Evolutionary conservation across 768 basidiomycete genomes (phyloP).

Genomic region (Psilocybe azurescens): DNA sequence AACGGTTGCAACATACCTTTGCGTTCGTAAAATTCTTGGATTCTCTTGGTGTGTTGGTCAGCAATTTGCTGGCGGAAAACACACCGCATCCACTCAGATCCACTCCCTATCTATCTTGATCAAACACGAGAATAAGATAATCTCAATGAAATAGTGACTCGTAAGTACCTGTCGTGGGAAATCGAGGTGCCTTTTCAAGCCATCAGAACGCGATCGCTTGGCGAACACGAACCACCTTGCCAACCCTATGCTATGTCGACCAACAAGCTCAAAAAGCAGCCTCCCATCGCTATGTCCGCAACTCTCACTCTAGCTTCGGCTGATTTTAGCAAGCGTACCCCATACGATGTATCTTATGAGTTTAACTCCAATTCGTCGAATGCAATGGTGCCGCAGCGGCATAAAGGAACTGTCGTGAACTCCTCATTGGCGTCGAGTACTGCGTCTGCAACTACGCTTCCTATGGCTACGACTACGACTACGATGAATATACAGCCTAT

Average conservation of each 20-base stretch:
- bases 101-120: no score
- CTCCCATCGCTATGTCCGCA: constrained; percentile 9
- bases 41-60: no score
- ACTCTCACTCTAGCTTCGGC: constrained; percentile 15
- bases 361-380: background rate
- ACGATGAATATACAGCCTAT: constrained; percentile 20
- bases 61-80: no score
- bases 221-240: background rate
- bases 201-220: no score
- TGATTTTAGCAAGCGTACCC: background rate
- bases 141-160: no score
- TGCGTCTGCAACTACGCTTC: background rate
- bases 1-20: no score
- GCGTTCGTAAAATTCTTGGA: no score
- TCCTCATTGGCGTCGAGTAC: background rate
- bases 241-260: background rate
- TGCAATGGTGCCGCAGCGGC: background rate
- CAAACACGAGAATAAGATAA: no score
- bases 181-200: no score
- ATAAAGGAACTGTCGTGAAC: background rate
- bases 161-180: no score
- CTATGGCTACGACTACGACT: background rate
- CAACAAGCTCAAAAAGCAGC: constrained; percentile 13
- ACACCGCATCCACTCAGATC: no score
- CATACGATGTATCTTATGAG: background rate